Percentiles rank a stretch among this genome's conserved stretches.
Evolutionary conservation across 371 early-diverging fungal genomes (phyloP).

Genomic region (Rhizopus delemar): DNA sequence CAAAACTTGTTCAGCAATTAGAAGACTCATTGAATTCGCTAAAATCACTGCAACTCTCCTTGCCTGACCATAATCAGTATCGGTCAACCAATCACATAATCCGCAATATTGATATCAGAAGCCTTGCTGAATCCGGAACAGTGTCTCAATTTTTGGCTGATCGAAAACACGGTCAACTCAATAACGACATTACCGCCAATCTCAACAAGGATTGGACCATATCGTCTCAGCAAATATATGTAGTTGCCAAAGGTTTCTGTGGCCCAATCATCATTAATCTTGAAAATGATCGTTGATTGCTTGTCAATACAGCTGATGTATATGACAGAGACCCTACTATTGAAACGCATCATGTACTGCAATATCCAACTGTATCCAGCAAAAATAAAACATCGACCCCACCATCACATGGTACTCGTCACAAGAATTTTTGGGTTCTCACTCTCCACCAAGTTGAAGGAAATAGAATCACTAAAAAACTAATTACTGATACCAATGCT

Average conservation of each 20-base stretch:
- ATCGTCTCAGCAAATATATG: slow-evolving; percentile 9
- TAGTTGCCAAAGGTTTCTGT: slow-evolving; percentile 6
- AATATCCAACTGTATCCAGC: no score
- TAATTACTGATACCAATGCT: slow-evolving; percentile 11
- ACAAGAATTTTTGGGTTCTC: no score
- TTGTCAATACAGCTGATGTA: slow-evolving; percentile 10
- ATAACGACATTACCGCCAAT: slow-evolving; percentile 11
- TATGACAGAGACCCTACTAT: slow-evolving; percentile 17
- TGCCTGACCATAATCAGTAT: no score
- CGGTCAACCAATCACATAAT: no score
- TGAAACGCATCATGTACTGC: neutral
- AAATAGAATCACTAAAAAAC: slow-evolving; percentile 5
- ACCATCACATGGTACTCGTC: slow-evolving; percentile 46
- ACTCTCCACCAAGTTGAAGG: slow-evolving; percentile 14
- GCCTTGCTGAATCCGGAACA: slow-evolving; percentile 15
- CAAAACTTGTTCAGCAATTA: no score
- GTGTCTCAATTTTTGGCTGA: slow-evolving; percentile 14
- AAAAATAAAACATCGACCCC: slow-evolving; percentile 61
- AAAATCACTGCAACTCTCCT: no score
- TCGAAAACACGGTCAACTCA: slow-evolving; percentile 14
- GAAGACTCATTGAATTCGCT: no score
- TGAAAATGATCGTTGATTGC: slow-evolving; percentile 16
- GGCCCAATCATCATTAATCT: slow-evolving; percentile 12
- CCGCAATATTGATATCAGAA: no score
- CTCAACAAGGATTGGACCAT: slow-evolving; percentile 14